Base-by-base conservation (phyloP, 371 early-diverging fungal genomes). In the Mortierella sp. region DNA sequence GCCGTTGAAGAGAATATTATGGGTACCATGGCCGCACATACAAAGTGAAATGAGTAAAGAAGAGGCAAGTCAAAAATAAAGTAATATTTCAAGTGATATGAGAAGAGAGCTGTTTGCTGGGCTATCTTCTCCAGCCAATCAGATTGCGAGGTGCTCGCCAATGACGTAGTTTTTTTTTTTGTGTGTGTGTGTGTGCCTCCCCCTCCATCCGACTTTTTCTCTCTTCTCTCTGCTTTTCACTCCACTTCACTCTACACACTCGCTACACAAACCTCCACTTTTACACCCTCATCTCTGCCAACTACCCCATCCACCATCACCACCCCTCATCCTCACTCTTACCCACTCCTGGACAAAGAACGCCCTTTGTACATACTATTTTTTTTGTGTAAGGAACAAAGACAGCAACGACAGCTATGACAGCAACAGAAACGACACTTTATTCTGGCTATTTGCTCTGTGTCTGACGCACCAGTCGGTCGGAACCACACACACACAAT, bases 161-260 rank as follows among this genome's bases (percentile, higher is more conserved):
- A 64, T 64, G 64, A 64, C 64, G 64, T 64, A 64, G 58, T 34
- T 16, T 31, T 31, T 31, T 34, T 58, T 58, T 55, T 58, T 58
- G 31, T 31, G 19, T 16, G 14, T 34, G 5, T 31, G 2, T 55
- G 19, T 34, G 19, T 19, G 31, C 58, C 50, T 22, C 24, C 7
- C 24, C 50, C 24, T 22, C 16, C 31, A 34, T 37, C 34, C 58
- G 58, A 58, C 55, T 29, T 58, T 34, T 58, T 58, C 37, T 58
- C 37, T 45, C 14, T n/a, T n/a, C n/a, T n/a, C n/a, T n/a, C n/a
- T n/a, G n/a, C n/a, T n/a, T n/a, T n/a, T n/a, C n/a, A n/a, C n/a
- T n/a, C n/a, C n/a, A n/a, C n/a, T 19, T 34, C 58, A 31, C 31
- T 55, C 31, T n/a, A n/a, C n/a, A n/a, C n/a, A n/a, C n/a, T n/a